Conservation (phyloP, 2,329 filamentous ascomycete genomes). For the Thelonectria discophora region DNA sequence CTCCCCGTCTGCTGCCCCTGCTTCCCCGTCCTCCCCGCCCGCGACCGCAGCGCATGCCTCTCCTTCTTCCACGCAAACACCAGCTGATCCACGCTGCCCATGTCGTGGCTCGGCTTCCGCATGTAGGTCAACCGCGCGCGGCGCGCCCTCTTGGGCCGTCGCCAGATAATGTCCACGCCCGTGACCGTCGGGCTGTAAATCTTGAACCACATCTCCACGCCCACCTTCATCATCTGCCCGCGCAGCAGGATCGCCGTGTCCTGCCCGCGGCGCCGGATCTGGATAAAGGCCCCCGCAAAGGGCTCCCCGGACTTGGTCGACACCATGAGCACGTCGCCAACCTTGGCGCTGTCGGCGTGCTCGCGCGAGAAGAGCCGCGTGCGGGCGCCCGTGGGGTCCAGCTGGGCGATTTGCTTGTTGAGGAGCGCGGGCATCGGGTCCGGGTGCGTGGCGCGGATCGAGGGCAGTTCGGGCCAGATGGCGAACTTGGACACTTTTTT, state of each 20-base stretch:
- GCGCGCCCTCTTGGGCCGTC: conserved; percentile 83
- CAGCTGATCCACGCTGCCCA: conserved; percentile 83
- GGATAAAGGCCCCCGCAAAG: conserved; percentile 87
- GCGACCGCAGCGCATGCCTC: conserved; percentile 51
- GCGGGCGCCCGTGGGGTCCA: conserved; percentile 87
- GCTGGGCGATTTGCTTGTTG: conserved; percentile 71
- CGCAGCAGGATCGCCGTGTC: conserved; percentile 89
- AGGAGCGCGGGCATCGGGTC: conserved; percentile 76
- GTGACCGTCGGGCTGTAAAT: conserved; percentile 89
- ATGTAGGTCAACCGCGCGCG: conserved; percentile 91
- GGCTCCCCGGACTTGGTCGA: conserved; percentile 83
- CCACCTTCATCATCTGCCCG: conserved; percentile 84
- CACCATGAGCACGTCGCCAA: conserved; percentile 91
- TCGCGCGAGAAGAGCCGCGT: conserved; percentile 80
- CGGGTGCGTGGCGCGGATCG: conserved; percentile 64
- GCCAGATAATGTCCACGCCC: conserved; percentile 93
- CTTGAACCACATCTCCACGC: conserved; percentile 98
- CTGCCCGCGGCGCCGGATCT: conserved; percentile 85
- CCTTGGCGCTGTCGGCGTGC: conserved; percentile 81
- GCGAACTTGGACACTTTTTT: conserved; percentile 55
- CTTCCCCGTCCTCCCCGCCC: conserved; percentile 42
- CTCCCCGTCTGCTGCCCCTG: neutral
- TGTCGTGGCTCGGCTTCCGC: conserved; percentile 86
- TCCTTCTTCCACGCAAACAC: conserved; percentile 65
- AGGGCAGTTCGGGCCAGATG: conserved; percentile 65